phyloP scores from a whole-genome alignment of 139 green algal genomes.

The Chlamydomonas incerta region DNA sequence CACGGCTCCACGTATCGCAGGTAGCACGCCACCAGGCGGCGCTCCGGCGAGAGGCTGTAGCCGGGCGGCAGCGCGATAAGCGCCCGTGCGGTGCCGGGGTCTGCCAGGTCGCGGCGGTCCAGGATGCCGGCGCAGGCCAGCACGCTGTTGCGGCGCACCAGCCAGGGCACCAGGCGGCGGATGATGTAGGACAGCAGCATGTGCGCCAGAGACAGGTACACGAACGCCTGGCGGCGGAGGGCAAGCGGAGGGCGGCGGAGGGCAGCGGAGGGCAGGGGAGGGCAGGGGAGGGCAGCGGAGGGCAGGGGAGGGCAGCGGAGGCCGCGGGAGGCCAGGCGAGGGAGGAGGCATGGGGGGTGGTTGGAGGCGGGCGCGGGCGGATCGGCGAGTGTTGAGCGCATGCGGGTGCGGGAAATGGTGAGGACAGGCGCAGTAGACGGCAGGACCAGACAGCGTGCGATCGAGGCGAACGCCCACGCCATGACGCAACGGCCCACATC shows the following conservation, averaged over 20 bases:
- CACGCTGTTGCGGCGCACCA: background rate
- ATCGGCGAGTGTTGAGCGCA: background rate
- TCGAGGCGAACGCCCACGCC: no score
- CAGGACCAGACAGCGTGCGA: no score
- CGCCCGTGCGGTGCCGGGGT: background rate
- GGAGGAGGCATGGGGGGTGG: background rate
- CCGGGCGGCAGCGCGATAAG: background rate
- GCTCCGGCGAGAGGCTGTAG: slow-evolving; percentile 5
- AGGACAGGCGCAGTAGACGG: no score
- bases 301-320: background rate
- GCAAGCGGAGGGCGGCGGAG: background rate
- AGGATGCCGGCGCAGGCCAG: background rate
- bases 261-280: background rate
- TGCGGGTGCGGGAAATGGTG: no score
- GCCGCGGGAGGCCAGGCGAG: background rate
- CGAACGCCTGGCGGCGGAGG: slow-evolving; percentile 12
- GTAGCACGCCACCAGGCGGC: slow-evolving; percentile 7
- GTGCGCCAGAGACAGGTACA: background rate
- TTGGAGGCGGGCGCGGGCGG: background rate
- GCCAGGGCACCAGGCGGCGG: background rate
- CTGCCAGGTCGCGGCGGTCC: background rate
- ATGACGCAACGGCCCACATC: no score
- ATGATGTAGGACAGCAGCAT: background rate
- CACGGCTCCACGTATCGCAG: slow-evolving; percentile 14
- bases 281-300: background rate